phyloP scores from a whole-genome alignment of 163 green algal genomes.

The Prototheca wickerhamii region DNA sequence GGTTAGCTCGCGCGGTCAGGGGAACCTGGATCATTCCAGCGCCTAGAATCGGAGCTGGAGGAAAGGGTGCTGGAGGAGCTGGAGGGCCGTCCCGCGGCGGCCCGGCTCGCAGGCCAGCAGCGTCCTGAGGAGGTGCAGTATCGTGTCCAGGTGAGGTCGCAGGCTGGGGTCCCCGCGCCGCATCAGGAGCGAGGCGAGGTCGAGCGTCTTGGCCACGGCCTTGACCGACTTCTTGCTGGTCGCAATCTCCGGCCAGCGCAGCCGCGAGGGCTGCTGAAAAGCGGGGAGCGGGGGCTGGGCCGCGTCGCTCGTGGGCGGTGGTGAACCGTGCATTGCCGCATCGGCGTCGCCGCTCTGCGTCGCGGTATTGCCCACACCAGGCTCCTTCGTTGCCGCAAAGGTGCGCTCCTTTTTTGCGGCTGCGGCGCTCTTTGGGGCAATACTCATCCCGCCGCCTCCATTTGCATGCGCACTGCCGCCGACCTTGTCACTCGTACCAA shows the following conservation, averaged over 20 bases:
- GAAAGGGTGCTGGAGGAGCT: conserved; percentile 44
- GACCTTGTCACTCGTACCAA: too few species aligned
- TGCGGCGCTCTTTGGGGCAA: too few species aligned
- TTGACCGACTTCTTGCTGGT: conserved; percentile 55
- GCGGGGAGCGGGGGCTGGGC: too few species aligned
- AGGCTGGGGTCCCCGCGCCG: conserved; percentile 14
- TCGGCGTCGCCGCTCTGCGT: too few species aligned
- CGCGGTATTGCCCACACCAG: too few species aligned
- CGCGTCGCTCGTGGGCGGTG: too few species aligned
- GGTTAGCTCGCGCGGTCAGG: background rate
- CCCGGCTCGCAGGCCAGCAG: conserved; percentile 36
- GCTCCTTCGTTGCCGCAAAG: too few species aligned
- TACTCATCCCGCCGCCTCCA: too few species aligned
- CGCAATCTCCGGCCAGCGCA: conserved; percentile 72
- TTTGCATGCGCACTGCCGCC: too few species aligned
- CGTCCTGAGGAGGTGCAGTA: conserved; percentile 24
- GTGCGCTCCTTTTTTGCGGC: too few species aligned
- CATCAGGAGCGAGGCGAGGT: conserved; percentile 38
- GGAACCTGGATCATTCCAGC: background rate
- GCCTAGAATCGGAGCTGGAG: conserved; percentile 26
- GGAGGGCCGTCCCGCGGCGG: conserved; percentile 28
- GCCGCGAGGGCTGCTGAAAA: too few species aligned
- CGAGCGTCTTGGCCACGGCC: conserved; percentile 47
- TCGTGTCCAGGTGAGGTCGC: conserved; percentile 3
- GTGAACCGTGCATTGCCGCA: too few species aligned